A percentile compares a stretch with the other conserved stretches of the same genome.
phyloP scores from a whole-genome alignment of 2,329 filamentous ascomycete genomes.

The Paramyrothecium roridum region DNA sequence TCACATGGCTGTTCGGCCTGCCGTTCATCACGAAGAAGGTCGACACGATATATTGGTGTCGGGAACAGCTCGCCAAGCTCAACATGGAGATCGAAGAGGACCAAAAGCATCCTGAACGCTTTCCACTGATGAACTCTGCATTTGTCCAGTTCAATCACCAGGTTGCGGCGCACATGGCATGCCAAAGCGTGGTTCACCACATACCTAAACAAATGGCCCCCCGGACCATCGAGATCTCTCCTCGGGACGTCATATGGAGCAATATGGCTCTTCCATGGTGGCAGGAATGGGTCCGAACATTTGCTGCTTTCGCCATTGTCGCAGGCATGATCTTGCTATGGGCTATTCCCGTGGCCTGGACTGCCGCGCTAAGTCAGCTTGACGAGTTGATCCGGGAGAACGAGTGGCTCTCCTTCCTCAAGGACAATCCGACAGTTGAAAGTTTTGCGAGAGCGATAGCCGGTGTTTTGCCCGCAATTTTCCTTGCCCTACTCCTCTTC shows the following conservation, averaged over 20 bases:
- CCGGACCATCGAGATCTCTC: constrained; percentile 87
- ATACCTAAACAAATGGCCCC: constrained; percentile 92
- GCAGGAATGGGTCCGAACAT: constrained; percentile 75
- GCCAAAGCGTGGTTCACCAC: constrained; percentile 87
- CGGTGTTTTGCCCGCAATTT: constrained; percentile 78
- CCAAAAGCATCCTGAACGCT: constrained; percentile 80
- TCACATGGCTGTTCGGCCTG: constrained; percentile 73
- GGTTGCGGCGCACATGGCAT: constrained; percentile 96
- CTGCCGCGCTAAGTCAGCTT: constrained; percentile 77
- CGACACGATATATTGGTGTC: constrained; percentile 90
- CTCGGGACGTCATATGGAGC: constrained; percentile 90
- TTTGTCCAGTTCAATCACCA: constrained; percentile 99
- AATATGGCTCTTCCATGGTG: constrained; percentile 97
- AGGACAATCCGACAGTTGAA: constrained; percentile 54
- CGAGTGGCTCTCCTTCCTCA: constrained; percentile 69
- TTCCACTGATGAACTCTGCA: constrained; percentile 90
- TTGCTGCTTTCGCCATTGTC: constrained; percentile 62
- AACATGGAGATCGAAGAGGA: constrained; percentile 92
- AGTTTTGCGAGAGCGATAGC: constrained; percentile 65
- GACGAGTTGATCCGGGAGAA: constrained; percentile 63
- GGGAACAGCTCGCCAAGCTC: constrained; percentile 78
- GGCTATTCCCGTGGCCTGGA: constrained; percentile 88
- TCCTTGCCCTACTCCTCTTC: constrained; percentile 75
- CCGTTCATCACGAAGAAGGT: constrained; percentile 84
- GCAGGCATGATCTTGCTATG: constrained; percentile 79